Base-by-base conservation (phyloP, 2,329 filamentous ascomycete genomes). In the Clarireedia paspali region DNA sequence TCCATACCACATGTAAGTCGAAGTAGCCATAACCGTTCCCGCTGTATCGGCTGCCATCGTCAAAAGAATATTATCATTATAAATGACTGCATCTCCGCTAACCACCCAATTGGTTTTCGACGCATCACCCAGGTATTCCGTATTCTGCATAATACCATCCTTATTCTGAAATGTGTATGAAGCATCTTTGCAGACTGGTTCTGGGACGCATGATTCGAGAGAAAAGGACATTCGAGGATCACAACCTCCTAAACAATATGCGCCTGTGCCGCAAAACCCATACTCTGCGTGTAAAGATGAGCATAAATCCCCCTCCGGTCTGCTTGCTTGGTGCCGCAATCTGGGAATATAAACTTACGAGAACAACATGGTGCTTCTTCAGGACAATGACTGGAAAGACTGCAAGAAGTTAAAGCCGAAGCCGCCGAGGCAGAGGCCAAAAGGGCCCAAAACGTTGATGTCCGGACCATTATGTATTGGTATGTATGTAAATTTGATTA, bases 1-100 rank as follows among this genome's bases (percentile, higher is more conserved):
- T 68, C 94, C 94, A 72, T 97, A 99, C 94, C 94, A 97, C 73
- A 99, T 85, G 74, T 96, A 97, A 57, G 90, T 92, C 6, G 82
- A 79, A 61, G 82, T 85, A 24, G 91, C 88, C 55, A 99, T 74
- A 47, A 99, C 82, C 9, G 94, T 96, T 55, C 94, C 94, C 42
- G 89, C 87, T 36, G 88, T 91, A 64, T 87, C 80, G 61, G 86
- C 81, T 44, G 89, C 84, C 92, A 99, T 96, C 63, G 92, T 97
- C 68, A 99, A 77, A 51, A 96, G 77, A 2, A 94, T 76, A 60
- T 84, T 82, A 69, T 84, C 81, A 57, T 88, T 75, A 72, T 85
- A 85, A 34, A 75, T 66, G 44, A 88, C 77, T 14, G 90, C 85
- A 66, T 83, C 80, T 62, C 94, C 94, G 70, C 89, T 89, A 53